Percentiles rank a stretch among this genome's conserved stretches.
phyloP scores from a whole-genome alignment of 106 monocot species.

The Dendrobium chrysotoxum region DNA sequence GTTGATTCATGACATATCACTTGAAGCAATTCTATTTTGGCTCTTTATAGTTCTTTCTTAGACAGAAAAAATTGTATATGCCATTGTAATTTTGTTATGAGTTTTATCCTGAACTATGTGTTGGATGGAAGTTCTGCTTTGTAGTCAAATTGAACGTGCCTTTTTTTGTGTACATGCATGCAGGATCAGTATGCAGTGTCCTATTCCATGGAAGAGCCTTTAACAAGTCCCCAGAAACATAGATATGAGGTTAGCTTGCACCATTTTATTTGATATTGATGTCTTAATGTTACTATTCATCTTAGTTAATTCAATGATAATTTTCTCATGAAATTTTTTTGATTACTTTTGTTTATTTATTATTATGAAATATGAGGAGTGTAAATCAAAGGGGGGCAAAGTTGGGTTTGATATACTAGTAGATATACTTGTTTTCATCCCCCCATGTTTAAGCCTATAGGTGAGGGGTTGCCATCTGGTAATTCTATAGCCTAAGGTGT shows the following conservation, averaged over 20 bases:
- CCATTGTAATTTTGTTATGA: not conserved
- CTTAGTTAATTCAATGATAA: not conserved
- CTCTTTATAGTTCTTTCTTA: not conserved
- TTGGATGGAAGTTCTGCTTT: not conserved
- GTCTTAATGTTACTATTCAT: not conserved
- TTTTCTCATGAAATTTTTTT: not conserved
- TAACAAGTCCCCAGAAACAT: constrained; percentile 38
- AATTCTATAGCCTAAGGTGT: not conserved
- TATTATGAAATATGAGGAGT: not conserved
- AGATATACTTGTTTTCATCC: not conserved
- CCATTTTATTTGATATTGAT: constrained; percentile 1
- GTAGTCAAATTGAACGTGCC: not conserved
- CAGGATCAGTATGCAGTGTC: constrained; percentile 40
- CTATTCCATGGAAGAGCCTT: constrained; percentile 29
- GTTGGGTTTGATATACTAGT: not conserved
- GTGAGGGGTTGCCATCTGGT: not conserved
- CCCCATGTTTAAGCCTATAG: not conserved
- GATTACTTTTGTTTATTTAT: not conserved
- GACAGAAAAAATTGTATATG: not conserved
- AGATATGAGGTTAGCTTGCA: constrained; percentile 59
- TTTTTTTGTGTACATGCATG: not conserved
- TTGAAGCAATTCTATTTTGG: not conserved
- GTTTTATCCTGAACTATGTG: not conserved
- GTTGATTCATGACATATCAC: not conserved
- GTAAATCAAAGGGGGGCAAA: not conserved